Percentiles rank a stretch among this genome's conserved stretches.
Evolutionary conservation across 192 early-diverging fungal species (phyloP).

Genomic region (Umbelopsis vinacea): DNA sequence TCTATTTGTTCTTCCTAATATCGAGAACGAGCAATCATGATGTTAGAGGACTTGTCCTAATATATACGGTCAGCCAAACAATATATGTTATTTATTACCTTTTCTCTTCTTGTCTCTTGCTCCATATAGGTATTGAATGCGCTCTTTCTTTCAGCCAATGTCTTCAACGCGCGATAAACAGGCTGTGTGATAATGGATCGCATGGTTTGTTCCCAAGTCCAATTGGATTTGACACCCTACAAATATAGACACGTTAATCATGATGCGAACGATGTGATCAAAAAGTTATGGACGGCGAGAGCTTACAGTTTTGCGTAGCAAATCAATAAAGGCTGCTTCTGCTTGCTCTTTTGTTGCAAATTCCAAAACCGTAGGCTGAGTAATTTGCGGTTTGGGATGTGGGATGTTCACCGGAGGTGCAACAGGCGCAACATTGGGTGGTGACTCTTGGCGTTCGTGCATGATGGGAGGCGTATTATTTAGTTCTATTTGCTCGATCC

Average conservation of each 20-base stretch:
- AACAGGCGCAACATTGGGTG: background rate
- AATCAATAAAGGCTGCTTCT: slow-evolving; percentile 71
- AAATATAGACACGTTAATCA: background rate
- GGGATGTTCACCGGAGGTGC: slow-evolving; percentile 3
- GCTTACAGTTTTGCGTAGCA: slow-evolving; percentile 74
- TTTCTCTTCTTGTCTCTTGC: slow-evolving; percentile 59
- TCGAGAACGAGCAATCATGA: slow-evolving; percentile 27
- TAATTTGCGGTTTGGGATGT: slow-evolving; percentile 21
- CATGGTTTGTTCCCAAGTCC: slow-evolving; percentile 95
- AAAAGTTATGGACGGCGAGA: background rate
- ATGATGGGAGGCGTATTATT: background rate
- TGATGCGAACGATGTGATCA: too few species aligned
- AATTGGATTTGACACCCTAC: slow-evolving; percentile 76
- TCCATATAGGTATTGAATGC: slow-evolving; percentile 80
- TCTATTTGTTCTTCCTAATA: slow-evolving; percentile 54
- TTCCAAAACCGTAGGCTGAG: slow-evolving; percentile 47
- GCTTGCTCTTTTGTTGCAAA: slow-evolving; percentile 83
- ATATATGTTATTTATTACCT: slow-evolving; percentile 52
- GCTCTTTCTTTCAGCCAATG: slow-evolving; percentile 78
- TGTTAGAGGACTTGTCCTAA: slow-evolving; percentile 24
- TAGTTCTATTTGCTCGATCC: background rate
- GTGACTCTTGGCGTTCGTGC: background rate
- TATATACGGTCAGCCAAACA: slow-evolving; percentile 18
- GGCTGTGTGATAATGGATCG: slow-evolving; percentile 82
- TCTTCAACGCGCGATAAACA: slow-evolving; percentile 82